A percentile compares a stretch with the other conserved stretches of the same genome.
Conservation (phyloP, 768 basidiomycete genomes). For the Suillus plorans region DNA sequence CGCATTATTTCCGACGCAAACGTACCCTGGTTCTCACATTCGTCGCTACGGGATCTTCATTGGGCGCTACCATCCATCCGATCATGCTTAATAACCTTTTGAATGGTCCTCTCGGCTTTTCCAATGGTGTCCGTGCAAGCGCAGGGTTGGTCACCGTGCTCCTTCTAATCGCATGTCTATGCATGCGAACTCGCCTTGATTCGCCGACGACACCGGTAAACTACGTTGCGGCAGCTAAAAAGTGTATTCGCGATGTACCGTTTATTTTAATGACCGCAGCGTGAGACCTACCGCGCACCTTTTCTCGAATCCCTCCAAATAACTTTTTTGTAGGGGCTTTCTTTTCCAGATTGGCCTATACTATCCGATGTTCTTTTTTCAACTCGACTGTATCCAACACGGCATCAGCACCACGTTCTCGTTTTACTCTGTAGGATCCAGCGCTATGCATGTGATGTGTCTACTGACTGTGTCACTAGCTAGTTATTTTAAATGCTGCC, state of each 20-base stretch:
- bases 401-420: constrained; percentile 46
- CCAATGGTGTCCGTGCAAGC: constrained; percentile 49
- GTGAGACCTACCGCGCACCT: constrained; percentile 13
- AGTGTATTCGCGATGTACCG: constrained; percentile 15
- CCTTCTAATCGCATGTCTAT: constrained; percentile 32
- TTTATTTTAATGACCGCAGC: constrained; percentile 20
- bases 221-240: constrained; percentile 18
- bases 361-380: constrained; percentile 57
- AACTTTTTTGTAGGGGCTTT: constrained; percentile 10
- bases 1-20: constrained; percentile 43
- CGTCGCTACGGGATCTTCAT: constrained; percentile 37
- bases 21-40: constrained; percentile 46
- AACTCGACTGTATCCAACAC: constrained; percentile 50
- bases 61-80: constrained; percentile 25
- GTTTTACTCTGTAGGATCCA: constrained; percentile 49
- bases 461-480: constrained; percentile 24
- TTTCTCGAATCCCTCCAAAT: neutral
- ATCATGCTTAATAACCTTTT: constrained; percentile 32
- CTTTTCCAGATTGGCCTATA: constrained; percentile 40
- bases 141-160: constrained; percentile 41
- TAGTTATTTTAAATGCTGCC: constrained; percentile 53
- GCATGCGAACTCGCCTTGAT: constrained; percentile 41
- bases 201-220: constrained; percentile 20
- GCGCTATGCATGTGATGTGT: neutral
- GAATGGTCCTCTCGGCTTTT: constrained; percentile 32